Evolutionary conservation across 2,329 filamentous ascomycete species (phyloP).

Genomic region (Fusarium guadeloupense): DNA sequence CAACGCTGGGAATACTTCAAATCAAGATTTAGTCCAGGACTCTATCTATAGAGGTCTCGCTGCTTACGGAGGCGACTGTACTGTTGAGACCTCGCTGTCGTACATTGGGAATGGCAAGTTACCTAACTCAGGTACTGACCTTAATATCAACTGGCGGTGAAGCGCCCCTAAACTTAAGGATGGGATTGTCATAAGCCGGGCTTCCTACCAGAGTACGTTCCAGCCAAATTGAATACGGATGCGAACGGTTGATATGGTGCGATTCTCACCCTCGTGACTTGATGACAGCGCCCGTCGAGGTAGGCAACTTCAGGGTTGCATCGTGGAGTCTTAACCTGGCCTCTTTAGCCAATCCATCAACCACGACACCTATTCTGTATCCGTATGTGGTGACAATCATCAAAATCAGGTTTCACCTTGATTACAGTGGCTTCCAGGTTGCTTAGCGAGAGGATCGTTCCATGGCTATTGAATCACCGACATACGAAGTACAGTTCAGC

Average conservation of each 20-base stretch:
- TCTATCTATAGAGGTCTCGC: too few relatives aligned
- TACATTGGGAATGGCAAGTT: too few relatives aligned
- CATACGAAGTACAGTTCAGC: constrained; percentile 18
- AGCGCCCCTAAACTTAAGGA: constrained; percentile 12
- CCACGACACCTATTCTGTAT: constrained; percentile 7
- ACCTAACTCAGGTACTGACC: constrained; percentile 5
- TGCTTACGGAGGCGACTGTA: constrained; percentile 11
- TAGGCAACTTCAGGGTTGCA: constrained; percentile 20
- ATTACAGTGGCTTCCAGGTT: constrained; percentile 18
- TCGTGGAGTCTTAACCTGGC: constrained; percentile 24
- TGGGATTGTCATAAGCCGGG: constrained; percentile 25
- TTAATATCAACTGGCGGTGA: constrained; percentile 41
- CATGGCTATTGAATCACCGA: constrained; percentile 28
- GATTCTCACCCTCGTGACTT: constrained; percentile 20
- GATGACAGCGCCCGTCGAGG: constrained; percentile 14
- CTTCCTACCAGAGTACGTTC: constrained; percentile 25
- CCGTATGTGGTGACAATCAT: constrained; percentile 1
- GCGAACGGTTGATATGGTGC: too few relatives aligned
- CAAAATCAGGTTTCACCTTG: not conserved
- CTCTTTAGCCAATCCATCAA: constrained; percentile 23
- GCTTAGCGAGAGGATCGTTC: constrained; percentile 31
- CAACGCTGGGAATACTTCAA: too few relatives aligned
- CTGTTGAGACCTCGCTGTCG: constrained; percentile 26
- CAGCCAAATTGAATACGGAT: constrained; percentile 36
- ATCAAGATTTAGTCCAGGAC: too few relatives aligned